phyloP scores from a whole-genome alignment of 139 green algal species.

The Bryopsis sp. region DNA sequence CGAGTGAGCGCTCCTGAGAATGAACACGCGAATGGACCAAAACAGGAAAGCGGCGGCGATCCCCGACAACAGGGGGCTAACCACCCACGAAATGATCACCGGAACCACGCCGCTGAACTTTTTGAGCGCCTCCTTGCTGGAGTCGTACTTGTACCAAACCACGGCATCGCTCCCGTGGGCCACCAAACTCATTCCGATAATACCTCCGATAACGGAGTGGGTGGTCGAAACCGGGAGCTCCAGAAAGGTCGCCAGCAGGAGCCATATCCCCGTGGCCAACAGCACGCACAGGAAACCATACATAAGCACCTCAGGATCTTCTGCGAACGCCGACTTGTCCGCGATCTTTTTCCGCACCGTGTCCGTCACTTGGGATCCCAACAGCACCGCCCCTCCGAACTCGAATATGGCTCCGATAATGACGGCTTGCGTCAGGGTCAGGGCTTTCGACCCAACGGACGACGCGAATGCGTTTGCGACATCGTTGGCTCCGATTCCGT shows the following conservation, averaged over 20 bases:
- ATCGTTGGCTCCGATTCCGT: slow-evolving; percentile 32
- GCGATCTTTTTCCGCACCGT: slow-evolving; percentile 38
- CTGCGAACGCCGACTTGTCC: slow-evolving; percentile 25
- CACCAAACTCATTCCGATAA: slow-evolving; percentile 29
- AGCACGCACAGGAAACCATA: slow-evolving; percentile 57
- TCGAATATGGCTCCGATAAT: slow-evolving; percentile 36
- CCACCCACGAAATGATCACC: slow-evolving; percentile 39
- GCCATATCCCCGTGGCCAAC: slow-evolving; percentile 39
- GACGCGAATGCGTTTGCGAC: slow-evolving; percentile 37
- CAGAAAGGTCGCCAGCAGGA: slow-evolving; percentile 41
- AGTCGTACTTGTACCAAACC: slow-evolving; percentile 27
- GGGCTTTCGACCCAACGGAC: slow-evolving; percentile 26
- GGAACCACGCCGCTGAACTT: slow-evolving; percentile 25
- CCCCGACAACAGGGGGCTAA: slow-evolving; percentile 36
- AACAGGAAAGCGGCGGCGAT: slow-evolving; percentile 28
- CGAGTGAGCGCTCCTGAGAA: slow-evolving; percentile 31
- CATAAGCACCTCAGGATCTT: slow-evolving; percentile 42
- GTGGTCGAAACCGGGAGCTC: slow-evolving; percentile 33
- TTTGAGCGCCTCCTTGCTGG: slow-evolving; percentile 3
- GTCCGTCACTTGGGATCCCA: slow-evolving; percentile 39
- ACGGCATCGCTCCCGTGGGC: slow-evolving; percentile 26
- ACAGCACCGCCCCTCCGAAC: slow-evolving; percentile 30
- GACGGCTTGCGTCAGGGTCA: slow-evolving; percentile 31
- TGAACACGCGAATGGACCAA: slow-evolving; percentile 21
- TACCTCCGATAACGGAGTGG: slow-evolving; percentile 22